Conservation (phyloP, 306 rosid species). For the Acacia acuminata region DNA sequence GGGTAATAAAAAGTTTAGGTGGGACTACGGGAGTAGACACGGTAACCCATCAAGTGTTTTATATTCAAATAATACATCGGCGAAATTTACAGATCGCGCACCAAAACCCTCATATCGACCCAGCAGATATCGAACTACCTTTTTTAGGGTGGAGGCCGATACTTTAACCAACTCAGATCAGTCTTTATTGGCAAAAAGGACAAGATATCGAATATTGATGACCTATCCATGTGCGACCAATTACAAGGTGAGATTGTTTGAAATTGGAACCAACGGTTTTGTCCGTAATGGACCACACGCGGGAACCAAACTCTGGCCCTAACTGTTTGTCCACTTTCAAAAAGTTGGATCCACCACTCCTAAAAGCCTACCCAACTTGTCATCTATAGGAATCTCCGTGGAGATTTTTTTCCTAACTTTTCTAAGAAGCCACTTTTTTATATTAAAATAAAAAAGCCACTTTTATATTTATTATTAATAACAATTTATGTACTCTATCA, state of each 20-base stretch:
- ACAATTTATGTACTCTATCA: not conserved
- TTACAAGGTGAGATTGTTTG: not conserved
- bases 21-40: no score
- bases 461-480: not conserved
- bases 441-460: no score
- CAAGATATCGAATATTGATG: not conserved
- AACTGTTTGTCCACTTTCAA: conserved; percentile 23
- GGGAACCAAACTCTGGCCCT: not conserved
- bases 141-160: no score
- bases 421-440: not conserved
- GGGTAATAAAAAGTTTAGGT: no score
- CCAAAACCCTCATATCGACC: no score
- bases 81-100: no score
- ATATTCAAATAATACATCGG: no score
- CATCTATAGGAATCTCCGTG: no score
- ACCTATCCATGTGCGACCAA: not conserved
- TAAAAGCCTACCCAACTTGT: not conserved
- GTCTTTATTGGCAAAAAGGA: not conserved
- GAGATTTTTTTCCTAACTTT: not conserved
- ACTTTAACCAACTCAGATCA: no score
- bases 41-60: no score
- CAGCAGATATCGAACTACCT: no score
- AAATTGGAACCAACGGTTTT: not conserved
- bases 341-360: conserved; percentile 7
- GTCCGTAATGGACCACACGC: not conserved